Conservation (phyloP, 768 basidiomycete genomes). For the Amanita rimosa region DNA sequence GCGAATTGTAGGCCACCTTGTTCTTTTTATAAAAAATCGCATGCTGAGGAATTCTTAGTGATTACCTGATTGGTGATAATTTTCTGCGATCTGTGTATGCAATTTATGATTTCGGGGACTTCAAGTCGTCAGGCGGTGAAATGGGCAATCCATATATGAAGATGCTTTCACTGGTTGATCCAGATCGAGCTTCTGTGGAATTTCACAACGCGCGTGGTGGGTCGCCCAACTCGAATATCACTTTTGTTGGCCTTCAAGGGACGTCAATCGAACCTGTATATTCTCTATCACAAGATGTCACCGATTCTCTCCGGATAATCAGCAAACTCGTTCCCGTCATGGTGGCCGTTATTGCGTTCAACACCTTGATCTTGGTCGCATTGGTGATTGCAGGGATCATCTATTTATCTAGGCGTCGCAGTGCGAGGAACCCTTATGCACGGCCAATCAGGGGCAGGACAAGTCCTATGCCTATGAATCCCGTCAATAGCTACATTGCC, state of each 20-base stretch:
- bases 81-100: constrained; percentile 75
- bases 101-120: constrained; percentile 80
- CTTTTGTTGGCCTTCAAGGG: constrained; percentile 44
- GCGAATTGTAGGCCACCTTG: constrained; percentile 47
- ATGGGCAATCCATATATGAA: constrained; percentile 76
- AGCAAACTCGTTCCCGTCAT: constrained; percentile 60
- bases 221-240: constrained; percentile 51
- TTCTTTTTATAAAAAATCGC: constrained; percentile 2
- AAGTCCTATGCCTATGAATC: constrained; percentile 48
- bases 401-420: constrained; percentile 39
- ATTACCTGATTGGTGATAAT: constrained; percentile 78
- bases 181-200: constrained; percentile 56
- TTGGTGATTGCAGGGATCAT: constrained; percentile 43
- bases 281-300: constrained; percentile 46
- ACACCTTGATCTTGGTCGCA: constrained; percentile 56
- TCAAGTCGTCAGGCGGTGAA: constrained; percentile 36
- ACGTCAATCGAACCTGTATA: constrained; percentile 31
- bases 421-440: constrained; percentile 17
- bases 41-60: constrained; percentile 29
- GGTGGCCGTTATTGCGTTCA: constrained; percentile 67
- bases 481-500: constrained; percentile 29
- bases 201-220: constrained; percentile 65
- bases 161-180: constrained; percentile 57
- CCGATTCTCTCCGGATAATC: constrained; percentile 49
- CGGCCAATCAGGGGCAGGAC: constrained; percentile 12